Conservation (phyloP, 2,329 filamentous ascomycete genomes). For the Proliferodiscus dingleyae region DNA sequence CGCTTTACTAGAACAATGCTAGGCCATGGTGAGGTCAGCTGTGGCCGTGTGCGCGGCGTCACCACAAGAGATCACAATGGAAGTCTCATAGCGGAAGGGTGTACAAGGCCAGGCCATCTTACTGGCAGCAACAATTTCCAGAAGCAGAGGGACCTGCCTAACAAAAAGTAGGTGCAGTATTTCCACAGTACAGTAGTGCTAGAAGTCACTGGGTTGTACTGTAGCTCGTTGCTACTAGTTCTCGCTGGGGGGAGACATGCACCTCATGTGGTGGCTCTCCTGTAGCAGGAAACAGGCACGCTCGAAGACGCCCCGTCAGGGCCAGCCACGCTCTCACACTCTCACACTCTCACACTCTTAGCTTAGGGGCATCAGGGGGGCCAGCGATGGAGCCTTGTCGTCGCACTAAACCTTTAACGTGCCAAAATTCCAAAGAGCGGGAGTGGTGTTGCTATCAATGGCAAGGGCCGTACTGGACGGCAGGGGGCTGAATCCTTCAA, state of each 20-base stretch:
- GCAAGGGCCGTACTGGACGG: background rate
- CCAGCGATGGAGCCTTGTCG: slow-evolving; percentile 1
- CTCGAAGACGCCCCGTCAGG: background rate
- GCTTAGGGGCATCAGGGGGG: too few relatives aligned
- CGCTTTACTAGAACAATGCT: background rate
- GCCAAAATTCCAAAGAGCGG: slow-evolving; percentile 2
- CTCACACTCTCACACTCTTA: too few relatives aligned
- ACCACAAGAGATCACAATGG: background rate
- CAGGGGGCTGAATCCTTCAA: slow-evolving; percentile 12
- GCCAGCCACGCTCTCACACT: background rate
- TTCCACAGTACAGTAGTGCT: too few relatives aligned
- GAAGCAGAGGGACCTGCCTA: too few relatives aligned
- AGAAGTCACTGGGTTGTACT: too few relatives aligned
- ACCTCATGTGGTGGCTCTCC: too few relatives aligned
- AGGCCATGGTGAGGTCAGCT: background rate
- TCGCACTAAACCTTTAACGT: background rate
- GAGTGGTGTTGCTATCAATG: slow-evolving; percentile 4
- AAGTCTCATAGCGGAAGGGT: background rate
- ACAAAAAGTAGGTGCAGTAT: too few relatives aligned
- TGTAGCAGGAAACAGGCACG: too few relatives aligned
- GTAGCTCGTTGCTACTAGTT: too few relatives aligned
- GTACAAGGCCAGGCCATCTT: too few relatives aligned
- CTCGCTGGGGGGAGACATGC: too few relatives aligned
- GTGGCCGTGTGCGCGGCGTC: background rate
- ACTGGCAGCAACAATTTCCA: too few relatives aligned